Conservation (phyloP, 2,329 filamentous ascomycete genomes). For the Pleomassaria siparia region DNA sequence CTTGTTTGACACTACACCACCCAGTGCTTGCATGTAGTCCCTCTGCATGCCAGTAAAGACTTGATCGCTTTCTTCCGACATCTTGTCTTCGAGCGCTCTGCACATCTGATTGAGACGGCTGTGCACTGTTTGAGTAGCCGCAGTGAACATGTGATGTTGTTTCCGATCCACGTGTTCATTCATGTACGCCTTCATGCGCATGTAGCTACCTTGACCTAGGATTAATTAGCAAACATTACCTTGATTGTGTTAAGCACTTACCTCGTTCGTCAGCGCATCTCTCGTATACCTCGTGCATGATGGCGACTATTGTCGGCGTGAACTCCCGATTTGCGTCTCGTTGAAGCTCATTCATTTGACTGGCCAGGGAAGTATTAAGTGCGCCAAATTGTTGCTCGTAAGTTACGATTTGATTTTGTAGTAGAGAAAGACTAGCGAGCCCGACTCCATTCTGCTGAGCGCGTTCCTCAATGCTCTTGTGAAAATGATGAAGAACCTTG, state of each 20-base stretch:
- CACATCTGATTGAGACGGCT: slow-evolving; percentile 46
- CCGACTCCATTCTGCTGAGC: slow-evolving; percentile 43
- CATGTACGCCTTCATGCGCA: slow-evolving; percentile 58
- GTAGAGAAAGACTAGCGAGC: slow-evolving; percentile 43
- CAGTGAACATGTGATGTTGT: slow-evolving; percentile 53
- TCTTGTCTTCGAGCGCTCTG: slow-evolving; percentile 45
- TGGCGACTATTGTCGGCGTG: slow-evolving; percentile 48
- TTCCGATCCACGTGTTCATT: slow-evolving; percentile 43
- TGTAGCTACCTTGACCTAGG: slow-evolving; percentile 48
- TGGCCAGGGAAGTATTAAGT: slow-evolving; percentile 35
- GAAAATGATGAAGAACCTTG: slow-evolving; percentile 44
- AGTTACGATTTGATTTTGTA: slow-evolving; percentile 46
- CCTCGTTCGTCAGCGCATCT: slow-evolving; percentile 50
- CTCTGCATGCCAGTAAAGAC: slow-evolving; percentile 40
- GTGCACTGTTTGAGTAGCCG: slow-evolving; percentile 48
- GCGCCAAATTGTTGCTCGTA: slow-evolving; percentile 47
- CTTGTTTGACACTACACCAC: slow-evolving; percentile 18
- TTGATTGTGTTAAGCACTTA: slow-evolving; percentile 9
- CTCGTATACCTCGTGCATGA: slow-evolving; percentile 53
- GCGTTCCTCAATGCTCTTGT: slow-evolving; percentile 45
- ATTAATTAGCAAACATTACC: background rate
- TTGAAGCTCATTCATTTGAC: slow-evolving; percentile 49
- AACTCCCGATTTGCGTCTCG: slow-evolving; percentile 59
- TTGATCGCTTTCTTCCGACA: slow-evolving; percentile 50
- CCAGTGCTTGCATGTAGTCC: slow-evolving; percentile 43